Evolutionary conservation across 495 filamentous ascomycete species (phyloP).

Genomic region (Tuber microsphaerosporum): DNA sequence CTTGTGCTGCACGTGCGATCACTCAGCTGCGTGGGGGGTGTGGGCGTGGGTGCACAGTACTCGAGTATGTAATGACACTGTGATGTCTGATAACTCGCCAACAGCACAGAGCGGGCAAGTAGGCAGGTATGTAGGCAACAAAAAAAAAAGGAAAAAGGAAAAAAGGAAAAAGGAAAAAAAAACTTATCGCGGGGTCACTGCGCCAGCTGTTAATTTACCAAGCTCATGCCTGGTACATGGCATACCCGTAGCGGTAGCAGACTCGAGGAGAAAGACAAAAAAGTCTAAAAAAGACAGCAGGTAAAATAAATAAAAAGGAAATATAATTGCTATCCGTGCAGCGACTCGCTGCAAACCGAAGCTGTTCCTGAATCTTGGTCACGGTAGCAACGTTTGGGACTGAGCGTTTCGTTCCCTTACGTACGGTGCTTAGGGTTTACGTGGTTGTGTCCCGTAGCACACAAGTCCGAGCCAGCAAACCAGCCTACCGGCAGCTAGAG

Average conservation of each 20-base stretch:
- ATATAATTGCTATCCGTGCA: not conserved
- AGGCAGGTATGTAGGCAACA: not conserved
- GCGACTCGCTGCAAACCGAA: not conserved
- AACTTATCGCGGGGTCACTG: not conserved
- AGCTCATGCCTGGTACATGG: not conserved
- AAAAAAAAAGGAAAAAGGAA: not conserved
- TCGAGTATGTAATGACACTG: not conserved
- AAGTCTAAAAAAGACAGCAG: not conserved
- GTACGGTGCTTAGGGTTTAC: not conserved
- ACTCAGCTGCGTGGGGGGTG: not conserved
- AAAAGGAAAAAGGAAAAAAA: not conserved
- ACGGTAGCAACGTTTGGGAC: not conserved
- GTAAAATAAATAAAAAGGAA: not conserved
- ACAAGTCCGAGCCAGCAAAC: not conserved
- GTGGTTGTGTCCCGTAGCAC: not conserved
- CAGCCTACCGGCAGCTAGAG: not conserved
- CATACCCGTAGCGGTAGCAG: not conserved
- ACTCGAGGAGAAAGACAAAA: not conserved
- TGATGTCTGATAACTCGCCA: not conserved
- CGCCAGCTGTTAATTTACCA: not conserved
- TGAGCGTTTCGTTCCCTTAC: not conserved
- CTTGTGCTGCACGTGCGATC: not conserved
- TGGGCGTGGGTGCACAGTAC: not conserved
- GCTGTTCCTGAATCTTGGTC: not conserved
- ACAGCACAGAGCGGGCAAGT: not conserved